Base-by-base conservation (phyloP, 2,329 filamentous ascomycete genomes). In the Endothia cerciana region DNA sequence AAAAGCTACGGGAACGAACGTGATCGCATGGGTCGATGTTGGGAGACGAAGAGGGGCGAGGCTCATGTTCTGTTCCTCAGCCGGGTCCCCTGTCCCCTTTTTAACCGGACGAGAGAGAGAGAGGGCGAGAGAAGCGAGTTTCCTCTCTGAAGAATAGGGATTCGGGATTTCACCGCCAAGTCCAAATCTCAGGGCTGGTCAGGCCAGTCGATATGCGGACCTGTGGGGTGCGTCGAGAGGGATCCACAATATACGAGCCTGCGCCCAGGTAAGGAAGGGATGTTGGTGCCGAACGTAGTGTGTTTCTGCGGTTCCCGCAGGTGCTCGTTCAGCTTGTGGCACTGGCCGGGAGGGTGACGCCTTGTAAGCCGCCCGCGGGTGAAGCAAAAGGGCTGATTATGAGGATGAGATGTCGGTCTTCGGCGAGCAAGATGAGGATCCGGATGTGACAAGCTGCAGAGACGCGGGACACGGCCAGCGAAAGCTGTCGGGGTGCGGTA, bases 241-340 rank as follows among this genome's bases (percentile, higher is more conserved):
- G 63, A 60, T 66, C 66, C 66, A 68, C 66, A 66, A 41, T 68
- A 68, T 68, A 68, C 66, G 66, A 68, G 61, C 47, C 61, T 58
- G 40, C 30, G 61, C 53, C 51, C 30, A 30, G 47, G 33, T 17
- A 36, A 36, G 56, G 62, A 47, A 60, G 56, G 30, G 62, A 51
- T 51, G 41, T 53, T 41, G 40, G 30, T 56, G 59, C 38, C 38
- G 63, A 30, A 30, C 51, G 56, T 64, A 55, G 56, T n/a, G 55
- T n/a, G 53, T 25, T 25, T 25, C 36, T 58, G 55, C 38, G 55
- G 22, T 38, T 58, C 33, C 15, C 47, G 47, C 47, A 22, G 47
- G 4, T 4, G 57, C 15, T 25, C 15, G 36, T n/a, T 17, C 25
- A 30, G 55, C 40, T 1, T 33, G 47, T 51, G 25, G 47, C 47